Evolutionary conservation across 768 basidiomycete species (phyloP), one percentile per base, ranked within the genome.

Genomic region (Leccinum longicurvipes): DNA sequence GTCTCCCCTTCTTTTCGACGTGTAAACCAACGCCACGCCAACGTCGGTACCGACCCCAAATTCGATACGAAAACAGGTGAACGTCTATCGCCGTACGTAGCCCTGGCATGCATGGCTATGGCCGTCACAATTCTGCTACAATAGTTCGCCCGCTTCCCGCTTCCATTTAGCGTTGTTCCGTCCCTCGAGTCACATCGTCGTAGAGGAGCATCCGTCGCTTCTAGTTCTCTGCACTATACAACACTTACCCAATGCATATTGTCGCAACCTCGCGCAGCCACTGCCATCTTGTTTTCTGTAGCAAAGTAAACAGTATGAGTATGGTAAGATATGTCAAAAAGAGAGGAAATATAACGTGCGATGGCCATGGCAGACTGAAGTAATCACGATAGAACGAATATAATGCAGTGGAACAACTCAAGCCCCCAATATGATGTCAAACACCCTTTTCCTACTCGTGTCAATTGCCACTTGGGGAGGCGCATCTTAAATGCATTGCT

Each of bases 51-150:
- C 39, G 11, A 58, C 24, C 28, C 9, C 46, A 8, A 32, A 31
- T 27, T 6, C 34, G 14, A 41, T 41, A 21, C 39, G 39, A 41
- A 39, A n/a, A 49, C 70, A 97, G 94, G 96, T 50, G 97, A 98
- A 72, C 82, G 97, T 19, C 75, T 99, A 45, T 98, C 96, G 27
- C 97, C 96, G 36, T 98, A 98, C 64, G 97, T 99, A 15, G 87
- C 90, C 6, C 70, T 99, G 14, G 93, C 96, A 15, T 98, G 96
- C 69, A 73, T 98, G 23, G 83, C 84, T 24, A 98, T 99, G 97
- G 97, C 93, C 1, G 76, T 87, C 46, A 85, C 85, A 34, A 82
- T 93, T 54, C 66, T 87, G 50, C 66, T 72, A 28, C 77, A 74
- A 64, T 81, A 72, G 58, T 53, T 45, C 47, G 25, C 19, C 53